Conservation (phyloP, 2,329 filamentous ascomycete genomes). For the Stenocarpella maydis region DNA sequence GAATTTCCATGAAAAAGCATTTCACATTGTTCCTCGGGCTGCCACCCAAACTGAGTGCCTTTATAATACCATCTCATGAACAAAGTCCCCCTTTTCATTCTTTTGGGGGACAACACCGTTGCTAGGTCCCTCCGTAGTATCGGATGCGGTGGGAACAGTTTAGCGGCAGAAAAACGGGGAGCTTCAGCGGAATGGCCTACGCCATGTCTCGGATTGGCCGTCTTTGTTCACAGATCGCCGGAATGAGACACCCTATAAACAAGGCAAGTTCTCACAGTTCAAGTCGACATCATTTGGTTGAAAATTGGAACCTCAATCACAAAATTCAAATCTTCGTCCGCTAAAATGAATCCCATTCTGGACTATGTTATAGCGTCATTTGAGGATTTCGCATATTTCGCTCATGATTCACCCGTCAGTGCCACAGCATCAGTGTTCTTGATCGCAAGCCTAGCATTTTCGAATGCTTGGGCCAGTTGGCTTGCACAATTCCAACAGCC, state of each 20-base stretch:
- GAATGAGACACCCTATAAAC: neutral
- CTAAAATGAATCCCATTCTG: neutral
- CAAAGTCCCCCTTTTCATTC: too few species aligned
- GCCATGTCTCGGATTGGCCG: neutral
- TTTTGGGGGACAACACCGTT: too few species aligned
- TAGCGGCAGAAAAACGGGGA: neutral
- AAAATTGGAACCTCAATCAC: neutral
- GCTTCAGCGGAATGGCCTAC: neutral
- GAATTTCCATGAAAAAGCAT: too few species aligned
- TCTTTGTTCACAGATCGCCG: slow-evolving; percentile 5
- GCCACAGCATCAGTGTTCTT: neutral
- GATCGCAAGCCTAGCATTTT: neutral
- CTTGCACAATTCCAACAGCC: neutral
- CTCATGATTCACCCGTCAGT: neutral
- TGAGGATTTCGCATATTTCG: neutral
- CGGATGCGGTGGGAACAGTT: neutral
- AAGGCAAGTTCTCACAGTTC: too few species aligned
- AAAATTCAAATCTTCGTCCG: neutral
- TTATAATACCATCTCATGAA: too few species aligned
- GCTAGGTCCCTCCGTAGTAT: too few species aligned
- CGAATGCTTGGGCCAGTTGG: neutral
- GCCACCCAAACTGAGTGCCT: too few species aligned
- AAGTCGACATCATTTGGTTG: too few species aligned
- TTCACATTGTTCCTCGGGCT: too few species aligned
- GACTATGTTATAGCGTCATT: neutral